Evolutionary conservation across 1,139 yeast species (phyloP).

Genomic region (Eremothecium cymbalariae): DNA sequence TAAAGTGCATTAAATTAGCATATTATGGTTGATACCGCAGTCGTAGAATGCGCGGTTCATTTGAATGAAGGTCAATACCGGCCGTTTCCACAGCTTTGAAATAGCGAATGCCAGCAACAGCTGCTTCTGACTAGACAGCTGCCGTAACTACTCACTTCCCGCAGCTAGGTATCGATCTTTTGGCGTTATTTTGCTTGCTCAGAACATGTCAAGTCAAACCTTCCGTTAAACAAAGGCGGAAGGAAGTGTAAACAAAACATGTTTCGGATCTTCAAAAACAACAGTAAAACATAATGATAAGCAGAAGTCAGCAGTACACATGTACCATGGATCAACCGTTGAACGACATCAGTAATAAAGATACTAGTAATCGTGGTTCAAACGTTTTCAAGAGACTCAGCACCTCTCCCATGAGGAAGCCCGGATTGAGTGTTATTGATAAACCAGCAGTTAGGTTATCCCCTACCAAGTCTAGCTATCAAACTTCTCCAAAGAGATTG

Average conservation of each 20-base stretch:
- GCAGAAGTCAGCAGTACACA: not conserved
- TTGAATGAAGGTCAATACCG: too few relatives aligned
- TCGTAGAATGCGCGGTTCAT: too few relatives aligned
- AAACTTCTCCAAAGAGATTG: constrained; percentile 20
- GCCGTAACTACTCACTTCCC: constrained; percentile 27
- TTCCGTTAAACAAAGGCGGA: not conserved
- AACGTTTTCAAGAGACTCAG: constrained; percentile 21
- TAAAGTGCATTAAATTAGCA: too few relatives aligned
- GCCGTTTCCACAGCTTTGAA: too few relatives aligned
- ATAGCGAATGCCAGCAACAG: too few relatives aligned
- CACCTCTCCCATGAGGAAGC: constrained; percentile 21
- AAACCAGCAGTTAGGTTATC: constrained; percentile 24
- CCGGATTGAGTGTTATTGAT: constrained; percentile 12
- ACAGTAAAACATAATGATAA: not conserved
- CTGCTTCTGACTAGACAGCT: constrained; percentile 17
- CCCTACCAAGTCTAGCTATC: constrained; percentile 13
- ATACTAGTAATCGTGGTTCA: not conserved
- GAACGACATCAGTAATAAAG: constrained; percentile 5
- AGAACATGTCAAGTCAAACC: not conserved
- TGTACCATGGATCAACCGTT: constrained; percentile 2
- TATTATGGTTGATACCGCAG: too few relatives aligned
- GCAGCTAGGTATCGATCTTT: constrained; percentile 25
- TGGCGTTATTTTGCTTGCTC: constrained; percentile 22
- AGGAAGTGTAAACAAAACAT: constrained; percentile 1
- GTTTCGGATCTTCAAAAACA: constrained; percentile 1